Evolutionary conservation across 805 yeast genomes (phyloP), one percentile per base, ranked within the genome.

Genomic region (Kodamaea lidongshanica): DNA sequence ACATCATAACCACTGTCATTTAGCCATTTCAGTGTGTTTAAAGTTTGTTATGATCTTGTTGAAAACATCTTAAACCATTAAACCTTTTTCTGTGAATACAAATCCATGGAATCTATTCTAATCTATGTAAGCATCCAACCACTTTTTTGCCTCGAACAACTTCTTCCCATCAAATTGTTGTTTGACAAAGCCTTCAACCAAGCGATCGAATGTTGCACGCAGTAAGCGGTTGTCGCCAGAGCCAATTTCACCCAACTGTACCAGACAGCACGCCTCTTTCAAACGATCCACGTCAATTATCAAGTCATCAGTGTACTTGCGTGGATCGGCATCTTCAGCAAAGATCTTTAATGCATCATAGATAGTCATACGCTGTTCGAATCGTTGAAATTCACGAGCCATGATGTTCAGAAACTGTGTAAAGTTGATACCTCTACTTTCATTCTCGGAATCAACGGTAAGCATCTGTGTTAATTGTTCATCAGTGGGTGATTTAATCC

Each of bases 351-450:
- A 65, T 1, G 92, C 87, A 28, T 71, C 65, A 26, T 60, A 50
- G 7, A 87, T 49, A 22, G 64, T 55, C 48, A 48, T 75, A 77
- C 35, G 60, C 53, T 38, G 68, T 54, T 44, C 74, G 61, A 83
- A 60, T 32, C 67, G 63, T 21, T 62, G 58, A 30, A 80, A 53
- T 36, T 70, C 74, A 1, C 57, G 48, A 3, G 81, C 72, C 74
- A 87, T 72, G 23, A 76, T 52, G 7, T 77, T 69, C 40, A 81
- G 57, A 46, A 76, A 87, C 26, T 70, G 70, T 4, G 88, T 74
- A 46, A 86, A 84, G 32, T 72, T 69, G 20, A 83, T 35, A 30
- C 62, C 65, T 4, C 61, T 58, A 17, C 27, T 13, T 10, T 35
- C 37, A 12, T 37, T 18, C 18, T 18, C 41, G n/a, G 42, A 41